Conservation (phyloP, 805 yeast species). For the Lipomyces chichibuensis region DNA sequence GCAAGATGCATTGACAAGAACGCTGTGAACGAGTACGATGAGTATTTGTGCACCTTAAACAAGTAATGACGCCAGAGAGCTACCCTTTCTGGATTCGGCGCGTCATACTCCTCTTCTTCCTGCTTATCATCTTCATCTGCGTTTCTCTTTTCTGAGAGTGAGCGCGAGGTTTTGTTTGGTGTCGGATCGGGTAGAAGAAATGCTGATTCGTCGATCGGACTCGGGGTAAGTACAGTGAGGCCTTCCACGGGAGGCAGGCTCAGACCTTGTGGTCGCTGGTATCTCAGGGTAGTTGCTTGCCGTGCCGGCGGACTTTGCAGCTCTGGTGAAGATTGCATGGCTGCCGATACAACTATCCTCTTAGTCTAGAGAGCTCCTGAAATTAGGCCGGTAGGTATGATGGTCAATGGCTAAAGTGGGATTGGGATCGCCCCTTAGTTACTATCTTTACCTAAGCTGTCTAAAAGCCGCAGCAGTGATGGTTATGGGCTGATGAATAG, state of each 20-base stretch:
- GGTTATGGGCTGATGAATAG: background rate
- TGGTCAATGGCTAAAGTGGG: background rate
- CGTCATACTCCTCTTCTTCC: constrained; percentile 6
- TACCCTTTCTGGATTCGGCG: background rate
- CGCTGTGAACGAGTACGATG: constrained; percentile 59
- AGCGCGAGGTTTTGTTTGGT: background rate
- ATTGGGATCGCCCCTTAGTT: background rate
- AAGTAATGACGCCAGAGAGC: constrained; percentile 26
- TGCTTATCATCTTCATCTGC: constrained; percentile 4
- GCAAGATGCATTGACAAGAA: constrained; percentile 63
- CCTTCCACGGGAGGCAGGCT: constrained; percentile 14
- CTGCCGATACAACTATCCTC: background rate
- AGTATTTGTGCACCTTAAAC: constrained; percentile 55
- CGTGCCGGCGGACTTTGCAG: background rate
- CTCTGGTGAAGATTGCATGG: background rate
- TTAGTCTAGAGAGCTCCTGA: background rate
- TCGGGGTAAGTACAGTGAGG: constrained; percentile 18
- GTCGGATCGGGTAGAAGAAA: constrained; percentile 3
- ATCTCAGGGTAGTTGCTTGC: background rate
- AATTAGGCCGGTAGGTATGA: background rate
- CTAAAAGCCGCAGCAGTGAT: background rate
- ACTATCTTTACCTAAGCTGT: background rate
- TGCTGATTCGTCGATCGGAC: constrained; percentile 9
- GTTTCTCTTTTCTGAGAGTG: background rate
- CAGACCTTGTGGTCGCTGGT: constrained; percentile 1